These are phyloP conservation scores for Mrakia blollopis DNA, from an alignment of 768 basidiomycete genomes.

Conservation along the genomic window DNA sequence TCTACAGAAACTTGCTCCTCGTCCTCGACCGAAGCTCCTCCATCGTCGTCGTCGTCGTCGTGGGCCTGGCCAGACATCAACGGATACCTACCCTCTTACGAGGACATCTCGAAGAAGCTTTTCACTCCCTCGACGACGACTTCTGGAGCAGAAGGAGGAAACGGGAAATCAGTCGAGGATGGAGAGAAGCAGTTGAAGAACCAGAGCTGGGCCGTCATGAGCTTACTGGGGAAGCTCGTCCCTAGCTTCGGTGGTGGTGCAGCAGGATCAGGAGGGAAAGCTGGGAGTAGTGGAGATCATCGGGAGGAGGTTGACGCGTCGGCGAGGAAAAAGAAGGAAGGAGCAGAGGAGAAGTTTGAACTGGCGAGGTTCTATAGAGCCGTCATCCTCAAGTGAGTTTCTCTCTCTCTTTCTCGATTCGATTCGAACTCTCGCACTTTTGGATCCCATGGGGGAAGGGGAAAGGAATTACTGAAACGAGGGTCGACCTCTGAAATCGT, in stretches of 20 bases:
- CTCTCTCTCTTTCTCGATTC: background rate
- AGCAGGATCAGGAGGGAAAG: background rate
- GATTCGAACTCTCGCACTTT: background rate
- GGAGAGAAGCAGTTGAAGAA: slow-evolving; percentile 2
- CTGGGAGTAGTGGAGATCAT: background rate
- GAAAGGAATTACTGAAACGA: background rate
- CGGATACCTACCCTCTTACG: background rate
- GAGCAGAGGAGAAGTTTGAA: slow-evolving; percentile 29
- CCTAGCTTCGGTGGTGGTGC: background rate
- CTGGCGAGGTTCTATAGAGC: slow-evolving; percentile 31
- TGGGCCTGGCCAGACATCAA: background rate
- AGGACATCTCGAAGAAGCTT: background rate
- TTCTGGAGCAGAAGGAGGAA: background rate
- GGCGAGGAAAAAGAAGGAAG: slow-evolving; percentile 26
- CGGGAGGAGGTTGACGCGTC: slow-evolving; percentile 8
- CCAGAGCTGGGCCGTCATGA: slow-evolving; percentile 6
- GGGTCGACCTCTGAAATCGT: background rate
- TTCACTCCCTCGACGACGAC: slow-evolving; percentile 9
- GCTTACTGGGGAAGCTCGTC: slow-evolving; percentile 5
- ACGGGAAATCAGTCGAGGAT: slow-evolving; percentile 1
- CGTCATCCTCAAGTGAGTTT: slow-evolving; percentile 28
- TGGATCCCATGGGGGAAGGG: too few species aligned
- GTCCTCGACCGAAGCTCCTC: background rate
- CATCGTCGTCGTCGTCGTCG: background rate
- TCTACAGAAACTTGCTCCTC: background rate